Conservation (phyloP, 2,329 filamentous ascomycete genomes). For the Apiospora phragmitis region DNA sequence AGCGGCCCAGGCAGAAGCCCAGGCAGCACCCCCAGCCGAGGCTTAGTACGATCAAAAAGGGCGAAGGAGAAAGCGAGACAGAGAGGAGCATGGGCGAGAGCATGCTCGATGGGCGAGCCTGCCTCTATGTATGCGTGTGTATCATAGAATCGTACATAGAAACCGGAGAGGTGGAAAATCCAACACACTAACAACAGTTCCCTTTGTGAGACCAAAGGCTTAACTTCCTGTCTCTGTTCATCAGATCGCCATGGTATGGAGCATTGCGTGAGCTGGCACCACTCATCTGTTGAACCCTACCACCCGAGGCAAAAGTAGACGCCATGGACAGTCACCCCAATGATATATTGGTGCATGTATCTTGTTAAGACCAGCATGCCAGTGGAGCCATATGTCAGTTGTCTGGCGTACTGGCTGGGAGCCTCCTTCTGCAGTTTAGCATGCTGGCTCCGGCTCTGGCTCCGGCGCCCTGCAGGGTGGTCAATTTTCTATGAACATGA, state of each 20-base stretch:
- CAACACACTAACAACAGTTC: not conserved
- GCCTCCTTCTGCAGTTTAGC: too few relatives aligned
- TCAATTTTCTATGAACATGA: too few relatives aligned
- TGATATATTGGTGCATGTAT: too few relatives aligned
- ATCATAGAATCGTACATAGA: not conserved
- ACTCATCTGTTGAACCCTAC: too few relatives aligned
- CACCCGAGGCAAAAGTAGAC: too few relatives aligned
- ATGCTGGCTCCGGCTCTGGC: too few relatives aligned
- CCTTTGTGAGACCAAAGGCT: not conserved
- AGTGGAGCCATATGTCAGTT: too few relatives aligned
- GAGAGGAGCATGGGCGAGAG: not conserved
- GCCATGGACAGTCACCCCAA: too few relatives aligned
- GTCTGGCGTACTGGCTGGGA: too few relatives aligned
- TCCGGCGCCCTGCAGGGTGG: too few relatives aligned
- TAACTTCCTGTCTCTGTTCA: not conserved
- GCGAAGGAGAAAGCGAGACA: not conserved
- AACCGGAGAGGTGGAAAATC: not conserved
- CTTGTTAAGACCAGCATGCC: too few relatives aligned
- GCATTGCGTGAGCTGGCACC: not conserved
- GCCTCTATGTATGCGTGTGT: not conserved
- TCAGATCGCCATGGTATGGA: not conserved
- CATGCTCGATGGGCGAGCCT: not conserved
- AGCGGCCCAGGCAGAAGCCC: not conserved
- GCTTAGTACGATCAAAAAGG: constrained; percentile 10
- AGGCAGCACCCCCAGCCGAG: constrained; percentile 12